Evolutionary conservation across 2,329 filamentous ascomycete genomes (phyloP).

Genomic region (Diaporthe destruens): DNA sequence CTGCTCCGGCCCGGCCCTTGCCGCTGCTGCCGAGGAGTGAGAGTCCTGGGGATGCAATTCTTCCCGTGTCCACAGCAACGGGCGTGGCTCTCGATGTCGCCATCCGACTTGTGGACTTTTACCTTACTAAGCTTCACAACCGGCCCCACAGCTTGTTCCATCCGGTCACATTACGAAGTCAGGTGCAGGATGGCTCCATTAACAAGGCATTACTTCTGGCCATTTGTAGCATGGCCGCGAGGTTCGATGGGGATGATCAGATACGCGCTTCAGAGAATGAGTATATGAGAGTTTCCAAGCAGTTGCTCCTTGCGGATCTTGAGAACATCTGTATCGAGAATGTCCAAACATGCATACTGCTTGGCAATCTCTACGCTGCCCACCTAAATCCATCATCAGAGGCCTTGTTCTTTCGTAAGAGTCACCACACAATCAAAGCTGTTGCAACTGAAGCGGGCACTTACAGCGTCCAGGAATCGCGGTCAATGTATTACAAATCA

Average conservation of each 20-base stretch:
- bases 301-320: neutral
- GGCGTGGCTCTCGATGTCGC: neutral
- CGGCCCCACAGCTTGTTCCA: conserved; percentile 15
- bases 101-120: conserved; percentile 2
- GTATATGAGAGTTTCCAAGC: conserved; percentile 2
- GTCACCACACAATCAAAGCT: neutral
- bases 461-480: neutral
- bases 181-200: conserved; percentile 12
- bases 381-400: conserved; percentile 20
- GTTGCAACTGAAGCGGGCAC: neutral
- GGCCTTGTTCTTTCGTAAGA: conserved; percentile 7
- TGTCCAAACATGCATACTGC: conserved; percentile 10
- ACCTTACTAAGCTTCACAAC: conserved; percentile 11
- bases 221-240: conserved; percentile 8
- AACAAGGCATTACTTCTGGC: conserved; percentile 13
- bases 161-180: neutral
- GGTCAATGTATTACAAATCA: neutral
- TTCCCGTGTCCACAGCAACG: neutral
- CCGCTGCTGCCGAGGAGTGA: conserved; percentile 6
- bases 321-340: conserved; percentile 6
- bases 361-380: conserved; percentile 8
- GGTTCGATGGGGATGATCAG: neutral
- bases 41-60: neutral
- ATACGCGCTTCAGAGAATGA: neutral
- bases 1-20: neutral